Base-by-base conservation (phyloP, 2,329 filamentous ascomycete genomes). In the Talaromyces sp. region DNA sequence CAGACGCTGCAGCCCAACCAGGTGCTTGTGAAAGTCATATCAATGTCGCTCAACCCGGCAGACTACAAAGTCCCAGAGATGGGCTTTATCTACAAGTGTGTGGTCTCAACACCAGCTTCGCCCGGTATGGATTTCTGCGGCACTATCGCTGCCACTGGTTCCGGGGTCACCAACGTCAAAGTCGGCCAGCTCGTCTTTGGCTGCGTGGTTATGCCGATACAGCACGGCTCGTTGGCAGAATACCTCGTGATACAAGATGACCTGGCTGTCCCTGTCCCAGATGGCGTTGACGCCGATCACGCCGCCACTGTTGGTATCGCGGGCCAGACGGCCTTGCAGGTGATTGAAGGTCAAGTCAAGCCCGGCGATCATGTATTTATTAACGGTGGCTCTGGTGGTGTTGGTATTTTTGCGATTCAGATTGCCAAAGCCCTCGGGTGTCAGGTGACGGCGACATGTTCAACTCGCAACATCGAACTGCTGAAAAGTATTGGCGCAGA, bases 41-140 rank as follows among this genome's bases (percentile, higher is more conserved):
- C 78, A 60, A 77, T 79, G 27, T 74, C 81, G 26, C 68, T 88
- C 64, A 89, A 88, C 68, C 85, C 85, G 0, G 82, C 82, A 29
- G 87, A 89, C 77, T 83, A 85, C 78, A 89, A 89, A 70, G 64
- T 83, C 1, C 77, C 83, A 10, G 85, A 88, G 67, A 72, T 80
- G 29, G 71, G 79, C 0, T 24, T 79, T 2, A 59, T 82, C 6
- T 69, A 70, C 1, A 73, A 75, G 3, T 62, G 77, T 24, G 41
- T 78, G 1, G 70, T 81, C 54, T 67, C 71, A 26, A 70, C 69
- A 5, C 78, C 80, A 0, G 80, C 78, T 2, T 77, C 77, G 0
- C 83, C 83, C 0, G 79, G 80, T 0, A 73, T 81, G 66, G 81
- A 84, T 69, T 83, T 81, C 59, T 75, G 73, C 61, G 80, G 81